Conservation (phyloP, 148 eudicot genomes). For the Cornus florida region DNA sequence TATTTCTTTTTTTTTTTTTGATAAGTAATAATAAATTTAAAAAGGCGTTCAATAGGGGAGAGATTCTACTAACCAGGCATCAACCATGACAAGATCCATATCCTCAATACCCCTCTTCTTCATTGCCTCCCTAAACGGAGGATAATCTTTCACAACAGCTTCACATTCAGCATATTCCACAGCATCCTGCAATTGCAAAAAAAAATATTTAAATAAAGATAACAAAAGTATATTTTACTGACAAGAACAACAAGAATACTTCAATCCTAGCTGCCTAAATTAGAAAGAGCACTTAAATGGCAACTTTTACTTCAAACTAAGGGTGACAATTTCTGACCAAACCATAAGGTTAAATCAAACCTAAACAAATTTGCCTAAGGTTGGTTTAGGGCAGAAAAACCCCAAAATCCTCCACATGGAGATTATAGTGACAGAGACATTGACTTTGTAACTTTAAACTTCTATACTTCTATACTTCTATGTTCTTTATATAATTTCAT, state of each 20-base stretch:
- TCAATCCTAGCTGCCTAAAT: background rate
- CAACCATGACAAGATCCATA: conserved; percentile 99
- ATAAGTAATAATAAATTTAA: no score
- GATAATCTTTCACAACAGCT: conserved; percentile 91
- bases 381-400: background rate
- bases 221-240: background rate
- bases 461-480: background rate
- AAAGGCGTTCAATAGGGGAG: no score
- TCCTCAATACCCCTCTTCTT: conserved; percentile 96
- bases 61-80: conserved; percentile 71
- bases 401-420: background rate
- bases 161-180: conserved; percentile 99
- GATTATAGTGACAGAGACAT: background rate
- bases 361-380: background rate
- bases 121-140: conserved; percentile 91
- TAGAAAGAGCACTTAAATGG: background rate
- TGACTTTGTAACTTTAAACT: background rate
- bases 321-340: background rate
- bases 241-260: background rate
- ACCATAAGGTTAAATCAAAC: background rate
- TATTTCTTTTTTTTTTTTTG: no score
- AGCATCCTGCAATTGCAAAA: conserved; percentile 63
- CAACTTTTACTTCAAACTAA: background rate
- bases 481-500: background rate
- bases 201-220: no score